phyloP scores from a whole-genome alignment of 352 stramenopile species.

The Phytopythium boreale region DNA sequence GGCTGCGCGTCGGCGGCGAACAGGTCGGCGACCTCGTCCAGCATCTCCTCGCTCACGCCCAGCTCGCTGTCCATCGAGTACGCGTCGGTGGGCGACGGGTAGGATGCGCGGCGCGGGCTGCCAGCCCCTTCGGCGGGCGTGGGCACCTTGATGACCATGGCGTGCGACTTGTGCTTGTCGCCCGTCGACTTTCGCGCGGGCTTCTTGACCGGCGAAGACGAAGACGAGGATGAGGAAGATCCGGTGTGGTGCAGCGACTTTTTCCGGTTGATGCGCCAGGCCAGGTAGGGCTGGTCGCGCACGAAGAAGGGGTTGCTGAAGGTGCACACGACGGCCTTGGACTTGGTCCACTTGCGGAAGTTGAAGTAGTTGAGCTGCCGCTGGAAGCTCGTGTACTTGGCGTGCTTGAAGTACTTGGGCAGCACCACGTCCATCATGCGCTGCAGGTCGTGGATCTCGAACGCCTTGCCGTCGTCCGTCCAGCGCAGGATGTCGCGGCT shows the following conservation, averaged over 20 bases:
- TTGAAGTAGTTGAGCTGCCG: slow-evolving; percentile 94
- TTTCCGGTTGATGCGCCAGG: slow-evolving; percentile 65
- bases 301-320: slow-evolving; percentile 70
- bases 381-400: slow-evolving; percentile 93
- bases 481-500: slow-evolving; percentile 41
- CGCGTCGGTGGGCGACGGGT: slow-evolving; percentile 42
- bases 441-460: slow-evolving; percentile 73
- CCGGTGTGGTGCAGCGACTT: slow-evolving; percentile 28
- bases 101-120: slow-evolving; percentile 7
- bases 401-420: slow-evolving; percentile 95
- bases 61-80: slow-evolving; percentile 22
- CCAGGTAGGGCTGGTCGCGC: slow-evolving; percentile 51
- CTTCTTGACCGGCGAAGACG: slow-evolving; percentile 13
- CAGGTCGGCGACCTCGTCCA: slow-evolving; percentile 24
- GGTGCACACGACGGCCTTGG: slow-evolving; percentile 67
- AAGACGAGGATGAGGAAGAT: background rate
- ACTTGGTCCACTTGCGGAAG: slow-evolving; percentile 91
- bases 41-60: slow-evolving; percentile 16
- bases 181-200: background rate
- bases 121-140: slow-evolving; percentile 7
- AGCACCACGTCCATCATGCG: slow-evolving; percentile 79
- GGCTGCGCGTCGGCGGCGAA: slow-evolving; percentile 4
- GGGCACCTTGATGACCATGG: slow-evolving; percentile 42
- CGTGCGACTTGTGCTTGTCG: slow-evolving; percentile 4
- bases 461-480: slow-evolving; percentile 48